Evolutionary conservation across 306 rosid species (phyloP), one percentile per base, ranked within the genome.

Genomic region (Sicyos baderoa): DNA sequence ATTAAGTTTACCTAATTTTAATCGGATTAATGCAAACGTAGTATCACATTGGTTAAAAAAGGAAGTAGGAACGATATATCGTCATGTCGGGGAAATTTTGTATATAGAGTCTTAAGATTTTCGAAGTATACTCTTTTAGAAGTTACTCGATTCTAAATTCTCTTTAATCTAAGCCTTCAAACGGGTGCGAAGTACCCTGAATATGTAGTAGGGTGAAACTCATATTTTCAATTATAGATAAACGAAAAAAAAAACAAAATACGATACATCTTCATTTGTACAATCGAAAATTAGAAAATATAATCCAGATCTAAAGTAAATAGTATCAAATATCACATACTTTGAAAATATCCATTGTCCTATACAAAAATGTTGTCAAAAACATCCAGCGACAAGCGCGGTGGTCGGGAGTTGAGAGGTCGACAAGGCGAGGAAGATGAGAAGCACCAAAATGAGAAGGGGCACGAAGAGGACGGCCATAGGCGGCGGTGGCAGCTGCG

Each of bases 401-500:
- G 40, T 58, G 11, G 21, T 12, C 9, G 64, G 45, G 7, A 58
- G 44, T 16, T 18, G 68, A 10, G 68, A 62, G 9, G 68, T 62
- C 4, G 68, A 62, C 8, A 62, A 40, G 32, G 68, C 68, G 0
- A 62, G 18, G 68, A 62, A 40, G 25, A 62, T 40, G 18, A 62
- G 68, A 40, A 62, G 50, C n/a, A 62, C 5, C 68, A 62, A 18
- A 12, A 62, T 62, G 7, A 62, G 7, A 13, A 62, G 50, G 25
- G 68, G 68, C 4, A 62, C 51, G 1, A 62, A 40, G 29, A 62
- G 68, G 9, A 62, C 9, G 9, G 16, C 51, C 51, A 18, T 62
- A 0, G 68, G 68, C 1, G 68, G 68, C 17, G 68, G 51, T 4
- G 68, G 68, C n/a, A 62, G n/a, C 5, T 51, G 68, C 8, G 68